Conservation (phyloP, 257 asterid genomes). For the Solanum tarapatanum region DNA sequence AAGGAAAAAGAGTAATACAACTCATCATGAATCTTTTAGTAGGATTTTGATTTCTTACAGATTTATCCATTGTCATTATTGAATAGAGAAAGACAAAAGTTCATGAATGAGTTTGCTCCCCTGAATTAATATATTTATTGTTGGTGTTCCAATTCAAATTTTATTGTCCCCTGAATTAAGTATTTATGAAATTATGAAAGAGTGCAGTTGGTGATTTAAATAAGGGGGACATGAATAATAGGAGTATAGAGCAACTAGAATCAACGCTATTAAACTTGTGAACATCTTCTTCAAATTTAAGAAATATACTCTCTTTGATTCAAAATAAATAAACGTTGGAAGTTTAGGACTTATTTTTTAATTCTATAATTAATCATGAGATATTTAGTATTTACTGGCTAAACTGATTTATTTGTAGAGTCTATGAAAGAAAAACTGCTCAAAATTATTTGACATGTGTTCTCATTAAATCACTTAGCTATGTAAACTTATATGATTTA, state of each 20-base stretch:
- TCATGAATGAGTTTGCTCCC: background rate
- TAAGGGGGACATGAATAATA: background rate
- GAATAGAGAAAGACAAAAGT: background rate
- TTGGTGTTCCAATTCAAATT: background rate
- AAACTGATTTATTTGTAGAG: background rate
- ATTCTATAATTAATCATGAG: background rate
- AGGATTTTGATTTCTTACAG: background rate
- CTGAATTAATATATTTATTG: background rate
- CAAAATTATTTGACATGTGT: background rate
- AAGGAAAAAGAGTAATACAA: background rate
- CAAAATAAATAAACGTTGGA: background rate
- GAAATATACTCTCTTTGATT: background rate
- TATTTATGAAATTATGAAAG: background rate
- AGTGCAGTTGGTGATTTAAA: background rate
- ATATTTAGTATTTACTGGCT: background rate
- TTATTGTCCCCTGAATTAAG: background rate
- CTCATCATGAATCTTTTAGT: background rate
- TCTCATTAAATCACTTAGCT: background rate
- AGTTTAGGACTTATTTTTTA: background rate
- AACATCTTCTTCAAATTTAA: background rate
- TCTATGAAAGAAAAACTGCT: background rate
- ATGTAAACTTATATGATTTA: background rate
- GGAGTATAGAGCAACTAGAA: background rate
- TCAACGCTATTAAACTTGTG: background rate
- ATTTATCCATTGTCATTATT: background rate